phyloP scores from a whole-genome alignment of 164 flowering plant species.

The Paratinospora sagittata region DNA sequence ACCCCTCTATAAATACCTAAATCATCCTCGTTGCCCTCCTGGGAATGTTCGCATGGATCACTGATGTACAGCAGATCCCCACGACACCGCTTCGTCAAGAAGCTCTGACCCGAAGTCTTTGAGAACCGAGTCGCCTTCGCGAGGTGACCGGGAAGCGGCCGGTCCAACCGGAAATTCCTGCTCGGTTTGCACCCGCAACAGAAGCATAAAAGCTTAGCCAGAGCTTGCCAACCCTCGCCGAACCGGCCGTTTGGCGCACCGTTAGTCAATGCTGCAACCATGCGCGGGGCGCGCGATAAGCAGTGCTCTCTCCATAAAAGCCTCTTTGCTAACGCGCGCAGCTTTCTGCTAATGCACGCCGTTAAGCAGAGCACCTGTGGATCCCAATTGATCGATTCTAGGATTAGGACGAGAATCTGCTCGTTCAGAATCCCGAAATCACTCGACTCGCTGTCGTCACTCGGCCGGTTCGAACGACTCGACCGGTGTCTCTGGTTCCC shows the following conservation, averaged over 20 bases:
- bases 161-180: constrained; percentile 38
- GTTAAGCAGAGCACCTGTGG: constrained; percentile 40
- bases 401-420: constrained; percentile 46
- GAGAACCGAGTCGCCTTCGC: constrained; percentile 56
- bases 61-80: constrained; percentile 65
- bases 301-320: constrained; percentile 74
- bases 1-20: constrained; percentile 78
- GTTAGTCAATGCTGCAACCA: constrained; percentile 34
- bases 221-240: constrained; percentile 65
- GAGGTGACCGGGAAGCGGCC: constrained; percentile 51
- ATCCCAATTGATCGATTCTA: constrained; percentile 66
- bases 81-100: constrained; percentile 44
- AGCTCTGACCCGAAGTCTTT: constrained; percentile 86
- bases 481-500: constrained; percentile 21
- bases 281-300: constrained; percentile 54
- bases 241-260: constrained; percentile 35
- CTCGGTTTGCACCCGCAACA: constrained; percentile 65
- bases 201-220: constrained; percentile 71
- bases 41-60: constrained; percentile 86
- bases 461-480: constrained; percentile 18
- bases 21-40: constrained; percentile 41
- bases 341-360: constrained; percentile 60
- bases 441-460: constrained; percentile 20
- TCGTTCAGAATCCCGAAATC: constrained; percentile 59
- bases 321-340: constrained; percentile 61